phyloP scores from a whole-genome alignment of 2,329 filamentous ascomycete genomes.

The Samsoniella hepiali region DNA sequence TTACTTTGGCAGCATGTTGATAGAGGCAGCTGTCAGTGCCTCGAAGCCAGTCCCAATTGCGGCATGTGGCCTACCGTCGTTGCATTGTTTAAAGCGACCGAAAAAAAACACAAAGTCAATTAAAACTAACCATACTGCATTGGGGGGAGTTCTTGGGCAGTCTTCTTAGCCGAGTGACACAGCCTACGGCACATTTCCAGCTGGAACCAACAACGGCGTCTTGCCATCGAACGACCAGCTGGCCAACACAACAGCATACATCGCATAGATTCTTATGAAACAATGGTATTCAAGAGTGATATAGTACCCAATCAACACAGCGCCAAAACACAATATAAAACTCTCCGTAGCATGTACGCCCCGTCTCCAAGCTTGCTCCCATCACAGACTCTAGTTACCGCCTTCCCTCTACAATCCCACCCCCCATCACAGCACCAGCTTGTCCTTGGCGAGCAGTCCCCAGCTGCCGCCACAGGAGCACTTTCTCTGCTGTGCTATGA shows the following conservation, averaged over 20 bases:
- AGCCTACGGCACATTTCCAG: neutral
- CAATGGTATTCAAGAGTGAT: neutral
- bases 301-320: neutral
- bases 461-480: conserved; percentile 55
- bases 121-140: neutral
- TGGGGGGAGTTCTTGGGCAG: neutral
- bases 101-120: neutral
- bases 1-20: no score
- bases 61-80: neutral
- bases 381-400: neutral
- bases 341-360: neutral
- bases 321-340: neutral
- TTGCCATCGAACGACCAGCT: neutral
- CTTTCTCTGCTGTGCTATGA: conserved; percentile 52
- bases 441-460: conserved; percentile 41
- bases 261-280: neutral
- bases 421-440: conserved; percentile 13
- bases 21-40: no score
- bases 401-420: neutral
- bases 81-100: neutral
- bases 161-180: neutral
- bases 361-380: neutral
- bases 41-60: no score
- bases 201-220: neutral
- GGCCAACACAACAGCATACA: neutral